Evolutionary conservation across 192 early-diverging fungal species (phyloP).

Genomic region (Obelidium mucronatum): DNA sequence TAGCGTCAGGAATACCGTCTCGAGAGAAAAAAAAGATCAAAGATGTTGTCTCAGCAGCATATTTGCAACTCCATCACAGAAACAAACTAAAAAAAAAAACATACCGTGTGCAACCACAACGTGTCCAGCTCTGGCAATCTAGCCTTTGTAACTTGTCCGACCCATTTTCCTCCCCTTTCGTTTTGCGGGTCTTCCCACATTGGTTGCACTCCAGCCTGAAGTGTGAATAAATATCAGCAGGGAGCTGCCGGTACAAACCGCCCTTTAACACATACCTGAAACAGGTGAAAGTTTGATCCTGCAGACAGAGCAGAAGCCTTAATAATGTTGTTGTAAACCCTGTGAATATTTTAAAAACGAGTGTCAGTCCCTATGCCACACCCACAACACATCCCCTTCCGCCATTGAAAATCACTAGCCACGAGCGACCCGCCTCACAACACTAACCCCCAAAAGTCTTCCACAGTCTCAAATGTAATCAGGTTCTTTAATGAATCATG

Average conservation of each 20-base stretch:
- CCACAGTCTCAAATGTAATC: slow-evolving; percentile 91
- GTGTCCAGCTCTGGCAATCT: slow-evolving; percentile 80
- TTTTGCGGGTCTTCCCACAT: slow-evolving; percentile 96
- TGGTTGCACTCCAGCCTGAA: slow-evolving; percentile 86
- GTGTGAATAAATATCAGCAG: slow-evolving; percentile 48
- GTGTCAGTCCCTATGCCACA: neutral
- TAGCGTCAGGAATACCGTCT: no score
- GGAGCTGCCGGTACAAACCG: neutral
- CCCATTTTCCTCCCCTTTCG: slow-evolving; percentile 92
- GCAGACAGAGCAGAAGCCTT: slow-evolving; percentile 73
- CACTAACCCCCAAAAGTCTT: slow-evolving; percentile 95
- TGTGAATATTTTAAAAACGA: slow-evolving; percentile 23
- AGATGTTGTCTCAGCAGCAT: neutral
- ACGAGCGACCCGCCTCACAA: slow-evolving; percentile 7
- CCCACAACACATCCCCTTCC: neutral
- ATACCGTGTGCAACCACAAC: slow-evolving; percentile 85
- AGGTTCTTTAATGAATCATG: slow-evolving; percentile 83
- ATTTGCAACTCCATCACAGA: neutral
- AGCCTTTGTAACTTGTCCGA: slow-evolving; percentile 65
- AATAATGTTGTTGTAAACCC: slow-evolving; percentile 88
- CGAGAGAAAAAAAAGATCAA: no score
- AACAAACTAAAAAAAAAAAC: slow-evolving; percentile 23
- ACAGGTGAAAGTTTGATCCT: slow-evolving; percentile 93
- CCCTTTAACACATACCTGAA: slow-evolving; percentile 48
- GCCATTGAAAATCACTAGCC: neutral